A percentile compares a stretch with the other conserved stretches of the same genome.
Evolutionary conservation across 768 basidiomycete genomes (phyloP).

Genomic region (Tulasnella sp.): DNA sequence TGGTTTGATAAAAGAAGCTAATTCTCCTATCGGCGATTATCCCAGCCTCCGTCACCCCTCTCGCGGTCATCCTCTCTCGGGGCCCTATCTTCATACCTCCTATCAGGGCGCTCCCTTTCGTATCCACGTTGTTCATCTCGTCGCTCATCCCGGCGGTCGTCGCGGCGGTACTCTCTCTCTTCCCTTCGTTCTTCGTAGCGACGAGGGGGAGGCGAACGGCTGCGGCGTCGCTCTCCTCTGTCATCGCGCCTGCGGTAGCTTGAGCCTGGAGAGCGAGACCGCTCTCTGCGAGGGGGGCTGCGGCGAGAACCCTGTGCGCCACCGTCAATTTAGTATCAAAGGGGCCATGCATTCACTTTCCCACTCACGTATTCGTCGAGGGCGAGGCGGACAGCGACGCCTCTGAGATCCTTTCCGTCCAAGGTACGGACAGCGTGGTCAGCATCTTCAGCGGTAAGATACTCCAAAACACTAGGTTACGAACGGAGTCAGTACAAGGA

Average conservation of each 20-base stretch:
- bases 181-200: constrained; percentile 66
- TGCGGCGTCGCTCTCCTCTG: constrained; percentile 47
- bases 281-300: constrained; percentile 57
- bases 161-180: constrained; percentile 66
- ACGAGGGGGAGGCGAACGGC: constrained; percentile 40
- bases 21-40: constrained; percentile 19
- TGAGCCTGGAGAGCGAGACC: constrained; percentile 65
- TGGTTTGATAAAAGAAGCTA: neutral
- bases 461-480: constrained; percentile 75
- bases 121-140: constrained; percentile 54
- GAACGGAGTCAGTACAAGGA: constrained; percentile 3
- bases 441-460: constrained; percentile 81
- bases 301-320: constrained; percentile 31
- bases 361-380: constrained; percentile 47
- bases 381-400: constrained; percentile 69
- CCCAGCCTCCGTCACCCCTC: constrained; percentile 21
- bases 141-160: constrained; percentile 77
- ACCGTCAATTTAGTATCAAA: constrained; percentile 24
- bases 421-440: constrained; percentile 89
- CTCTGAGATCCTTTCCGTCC: constrained; percentile 83
- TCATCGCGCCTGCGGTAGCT: constrained; percentile 56
- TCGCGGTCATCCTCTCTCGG: constrained; percentile 15
- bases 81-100: neutral
- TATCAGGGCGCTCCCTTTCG: constrained; percentile 14
- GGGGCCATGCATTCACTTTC: constrained; percentile 42